Evolutionary conservation across 805 yeast genomes (phyloP).

Genomic region (Kazachstania martiniae): DNA sequence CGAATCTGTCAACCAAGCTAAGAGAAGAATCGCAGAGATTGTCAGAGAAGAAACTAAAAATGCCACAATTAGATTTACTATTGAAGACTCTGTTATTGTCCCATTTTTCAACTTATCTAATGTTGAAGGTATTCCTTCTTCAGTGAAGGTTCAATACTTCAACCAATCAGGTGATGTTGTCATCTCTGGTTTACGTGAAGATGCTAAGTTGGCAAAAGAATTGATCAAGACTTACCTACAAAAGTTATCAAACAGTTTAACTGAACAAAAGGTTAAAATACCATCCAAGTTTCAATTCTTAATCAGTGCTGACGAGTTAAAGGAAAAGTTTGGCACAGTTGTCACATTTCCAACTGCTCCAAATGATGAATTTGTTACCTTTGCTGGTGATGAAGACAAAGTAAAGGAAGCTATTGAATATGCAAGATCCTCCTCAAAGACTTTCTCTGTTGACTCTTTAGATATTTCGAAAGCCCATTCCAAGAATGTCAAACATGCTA

Average conservation of each 20-base stretch:
- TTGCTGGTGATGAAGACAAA: slow-evolving; percentile 52
- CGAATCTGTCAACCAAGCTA: slow-evolving; percentile 72
- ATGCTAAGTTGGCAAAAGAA: slow-evolving; percentile 44
- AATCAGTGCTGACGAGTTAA: slow-evolving; percentile 44
- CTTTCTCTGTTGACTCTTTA: slow-evolving; percentile 51
- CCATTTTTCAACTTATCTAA: slow-evolving; percentile 24
- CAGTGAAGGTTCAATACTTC: slow-evolving; percentile 17
- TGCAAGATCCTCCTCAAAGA: slow-evolving; percentile 51
- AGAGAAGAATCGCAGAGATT: slow-evolving; percentile 53
- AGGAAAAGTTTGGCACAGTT: slow-evolving; percentile 43
- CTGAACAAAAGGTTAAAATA: slow-evolving; percentile 46
- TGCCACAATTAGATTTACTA: slow-evolving; percentile 39
- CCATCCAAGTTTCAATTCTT: slow-evolving; percentile 64
- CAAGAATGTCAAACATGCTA: slow-evolving; percentile 66
- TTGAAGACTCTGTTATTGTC: slow-evolving; percentile 29
- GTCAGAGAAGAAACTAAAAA: slow-evolving; percentile 65
- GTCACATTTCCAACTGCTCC: slow-evolving; percentile 41
- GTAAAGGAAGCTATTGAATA: slow-evolving; percentile 50
- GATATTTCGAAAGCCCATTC: slow-evolving; percentile 88
- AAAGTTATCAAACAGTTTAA: slow-evolving; percentile 35
- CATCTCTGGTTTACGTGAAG: slow-evolving; percentile 63
- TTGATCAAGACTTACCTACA: slow-evolving; percentile 37
- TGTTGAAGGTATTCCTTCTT: slow-evolving; percentile 9
- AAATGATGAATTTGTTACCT: slow-evolving; percentile 41
- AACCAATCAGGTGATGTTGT: slow-evolving; percentile 32